These are phyloP conservation scores for Rubus parviflorus DNA, from an alignment of 306 rosid genomes.

Conservation along the genomic window DNA sequence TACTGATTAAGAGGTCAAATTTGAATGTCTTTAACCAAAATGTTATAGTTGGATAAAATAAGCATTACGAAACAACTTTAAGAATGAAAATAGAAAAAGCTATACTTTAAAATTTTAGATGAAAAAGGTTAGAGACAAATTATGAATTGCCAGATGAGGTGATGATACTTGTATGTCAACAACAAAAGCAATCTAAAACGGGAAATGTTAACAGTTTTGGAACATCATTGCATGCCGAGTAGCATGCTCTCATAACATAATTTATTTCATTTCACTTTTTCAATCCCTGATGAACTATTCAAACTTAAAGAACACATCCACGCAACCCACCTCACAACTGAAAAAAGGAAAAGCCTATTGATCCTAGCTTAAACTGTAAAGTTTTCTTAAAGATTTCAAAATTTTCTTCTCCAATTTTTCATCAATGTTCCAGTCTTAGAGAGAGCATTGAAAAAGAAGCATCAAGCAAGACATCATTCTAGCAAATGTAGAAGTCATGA, in stretches of 20 bases:
- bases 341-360: not conserved
- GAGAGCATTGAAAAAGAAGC: not conserved
- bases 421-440: not conserved
- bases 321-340: not conserved
- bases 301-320: not conserved
- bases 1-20: not conserved
- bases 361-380: not conserved
- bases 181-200: not conserved
- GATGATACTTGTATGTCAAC: not conserved
- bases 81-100: not conserved
- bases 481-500: conserved; percentile 4
- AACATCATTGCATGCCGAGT: not conserved
- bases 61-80: not conserved
- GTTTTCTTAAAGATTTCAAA: not conserved
- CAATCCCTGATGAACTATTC: not conserved
- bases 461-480: conserved; percentile 8
- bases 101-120: not conserved
- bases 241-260: too few species aligned
- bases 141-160: not conserved
- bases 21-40: not conserved
- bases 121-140: not conserved
- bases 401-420: not conserved
- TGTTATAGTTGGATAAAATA: not conserved
- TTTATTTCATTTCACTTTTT: not conserved
- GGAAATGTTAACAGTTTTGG: not conserved